These are phyloP conservation scores for Ogataea nitratoaversa DNA, from an alignment of 805 yeast species.

Conservation along the genomic window DNA sequence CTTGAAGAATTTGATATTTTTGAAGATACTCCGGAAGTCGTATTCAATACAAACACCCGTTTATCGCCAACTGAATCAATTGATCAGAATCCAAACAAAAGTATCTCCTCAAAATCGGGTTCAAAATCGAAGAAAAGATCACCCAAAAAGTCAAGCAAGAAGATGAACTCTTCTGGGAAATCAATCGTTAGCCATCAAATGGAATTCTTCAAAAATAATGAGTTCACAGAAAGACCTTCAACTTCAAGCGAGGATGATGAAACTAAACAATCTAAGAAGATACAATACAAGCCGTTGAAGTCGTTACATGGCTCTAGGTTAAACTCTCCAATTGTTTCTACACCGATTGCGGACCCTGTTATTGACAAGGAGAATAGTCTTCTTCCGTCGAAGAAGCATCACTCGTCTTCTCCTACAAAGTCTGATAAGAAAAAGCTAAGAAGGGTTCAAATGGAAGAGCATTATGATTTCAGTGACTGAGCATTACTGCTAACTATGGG, in stretches of 20 bases:
- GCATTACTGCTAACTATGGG: too few relatives aligned
- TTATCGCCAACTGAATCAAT: neutral
- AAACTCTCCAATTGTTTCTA: slow-evolving; percentile 1
- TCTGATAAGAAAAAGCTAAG: slow-evolving; percentile 16
- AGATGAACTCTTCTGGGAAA: slow-evolving; percentile 5
- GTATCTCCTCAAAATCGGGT: neutral
- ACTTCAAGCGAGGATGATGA: neutral
- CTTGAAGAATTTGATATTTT: slow-evolving; percentile 12
- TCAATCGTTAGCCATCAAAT: slow-evolving; percentile 9
- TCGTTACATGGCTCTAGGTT: neutral
- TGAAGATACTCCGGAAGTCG: slow-evolving; percentile 7
- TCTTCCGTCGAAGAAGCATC: slow-evolving; percentile 9
- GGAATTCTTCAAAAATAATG: slow-evolving; percentile 11
- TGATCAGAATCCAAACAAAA: neutral
- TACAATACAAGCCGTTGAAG: slow-evolving; percentile 2
- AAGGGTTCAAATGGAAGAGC: slow-evolving; percentile 16
- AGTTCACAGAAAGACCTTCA: slow-evolving; percentile 1
- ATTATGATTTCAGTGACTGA: slow-evolving; percentile 14
- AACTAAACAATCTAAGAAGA: neutral
- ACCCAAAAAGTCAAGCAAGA: slow-evolving; percentile 11
- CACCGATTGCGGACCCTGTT: neutral
- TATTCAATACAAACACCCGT: neutral
- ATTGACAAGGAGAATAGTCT: slow-evolving; percentile 6
- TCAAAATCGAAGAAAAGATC: slow-evolving; percentile 9
- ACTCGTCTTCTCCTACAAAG: slow-evolving; percentile 15